Base-by-base conservation (phyloP, 2,329 filamentous ascomycete genomes). In the Stachybotrys elegans region DNA sequence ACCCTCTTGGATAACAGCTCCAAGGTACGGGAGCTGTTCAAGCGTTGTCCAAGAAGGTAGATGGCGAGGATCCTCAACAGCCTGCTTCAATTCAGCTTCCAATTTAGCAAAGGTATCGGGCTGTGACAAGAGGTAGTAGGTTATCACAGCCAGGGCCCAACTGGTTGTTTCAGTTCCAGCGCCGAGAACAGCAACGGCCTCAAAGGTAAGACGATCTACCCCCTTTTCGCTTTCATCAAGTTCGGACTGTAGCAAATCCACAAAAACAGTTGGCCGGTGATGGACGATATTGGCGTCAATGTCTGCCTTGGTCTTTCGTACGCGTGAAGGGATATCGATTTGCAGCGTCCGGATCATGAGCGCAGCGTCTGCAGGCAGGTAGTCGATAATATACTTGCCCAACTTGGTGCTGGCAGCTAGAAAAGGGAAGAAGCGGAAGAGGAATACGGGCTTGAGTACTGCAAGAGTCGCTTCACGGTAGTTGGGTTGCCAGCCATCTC, bases 221-320 rank as follows among this genome's bases (percentile, higher is more conserved):
- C 50, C 57, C 36, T 64, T 65, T 43, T 72, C 68, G n/a, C n/a
- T 60, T 43, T 53, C 45, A 1, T 63, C 60, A 6, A 72, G 53
- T 6, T 58, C 51, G 2, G 62, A 62, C 25, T 64, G 59, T 4
- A 61, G 42, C 6, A 57, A 43, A 3, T 42, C 41, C n/a, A 32
- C 29, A 23, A 52, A 44, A 34, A 54, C 46, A 1, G 51, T 53
- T 11, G 49, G 44, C 9, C 32, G 38, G 19, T 43, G 43, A 36
- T 17, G 12, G 6, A 34, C 20, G 8, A 49, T 42, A 19, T 42
- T 42, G 12, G 47, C 43, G 25, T 40, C 32, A 37, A 46, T 32
- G 17, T 49, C 47, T 17, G 36, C 31, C 32, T 48, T 48, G 5
- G 43, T 46, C 40, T 46, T 48, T 16, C 20, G 13, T 6, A 49